Evolutionary conservation across 495 filamentous ascomycete species (phyloP).

Genomic region (Penicillium alfredii): DNA sequence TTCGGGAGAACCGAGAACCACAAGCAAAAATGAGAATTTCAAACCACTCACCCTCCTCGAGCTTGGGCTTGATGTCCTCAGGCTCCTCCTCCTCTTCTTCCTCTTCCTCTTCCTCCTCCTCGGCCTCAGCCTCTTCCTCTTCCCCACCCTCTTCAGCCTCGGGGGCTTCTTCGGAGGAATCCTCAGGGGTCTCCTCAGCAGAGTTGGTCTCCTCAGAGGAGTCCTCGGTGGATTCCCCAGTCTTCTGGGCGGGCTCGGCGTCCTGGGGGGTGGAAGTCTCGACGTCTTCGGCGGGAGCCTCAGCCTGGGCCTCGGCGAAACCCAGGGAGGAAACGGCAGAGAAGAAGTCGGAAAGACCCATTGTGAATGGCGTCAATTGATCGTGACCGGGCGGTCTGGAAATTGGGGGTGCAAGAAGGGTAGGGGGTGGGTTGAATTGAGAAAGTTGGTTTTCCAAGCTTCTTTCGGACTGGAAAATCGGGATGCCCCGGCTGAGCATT

Average conservation of each 20-base stretch:
- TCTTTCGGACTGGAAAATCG: conserved; percentile 39
- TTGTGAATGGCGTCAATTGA: conserved; percentile 42
- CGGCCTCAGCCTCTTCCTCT: conserved; percentile 23
- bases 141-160: conserved; percentile 37
- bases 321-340: conserved; percentile 52
- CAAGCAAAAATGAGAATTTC: not conserved
- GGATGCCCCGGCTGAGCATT: conserved; percentile 42
- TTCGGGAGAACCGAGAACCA: conserved; percentile 5
- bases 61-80: conserved; percentile 77
- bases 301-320: conserved; percentile 55
- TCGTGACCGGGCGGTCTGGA: conserved; percentile 24
- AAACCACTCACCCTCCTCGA: conserved; percentile 77
- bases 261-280: conserved; percentile 49
- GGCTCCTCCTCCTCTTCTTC: conserved; percentile 90
- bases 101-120: conserved; percentile 48
- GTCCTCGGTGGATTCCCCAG: conserved; percentile 35
- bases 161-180: conserved; percentile 41
- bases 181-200: conserved; percentile 37
- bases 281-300: conserved; percentile 49
- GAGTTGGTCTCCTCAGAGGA: conserved; percentile 24
- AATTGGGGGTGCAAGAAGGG: conserved; percentile 20
- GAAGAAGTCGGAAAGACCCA: conserved; percentile 62
- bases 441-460: conserved; percentile 37
- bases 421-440: conserved; percentile 32
- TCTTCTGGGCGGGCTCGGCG: conserved; percentile 46